Base-by-base conservation (phyloP, 1,284 basidiomycete species). In the Tylopilus orsonianus region DNA sequence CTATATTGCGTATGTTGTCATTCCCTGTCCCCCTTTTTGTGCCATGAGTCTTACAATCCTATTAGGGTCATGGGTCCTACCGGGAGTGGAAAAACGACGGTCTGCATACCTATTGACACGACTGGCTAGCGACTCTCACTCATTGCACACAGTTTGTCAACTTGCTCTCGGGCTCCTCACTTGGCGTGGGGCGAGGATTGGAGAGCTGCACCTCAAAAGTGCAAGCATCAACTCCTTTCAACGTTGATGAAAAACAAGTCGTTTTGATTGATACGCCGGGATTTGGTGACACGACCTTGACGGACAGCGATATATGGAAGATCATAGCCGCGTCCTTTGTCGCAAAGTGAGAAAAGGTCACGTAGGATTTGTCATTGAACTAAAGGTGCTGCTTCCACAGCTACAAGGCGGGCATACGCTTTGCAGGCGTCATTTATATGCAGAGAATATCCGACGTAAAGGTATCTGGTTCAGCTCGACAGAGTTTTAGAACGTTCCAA, bases 381-480 rank as follows among this genome's bases (percentile, higher is more conserved):
- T 42, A 35, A 47, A 37, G 35, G 14, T 1, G 26, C 41, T 4
- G 8, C 34, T 30, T 37, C 14, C 20, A 23, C n/a, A 78, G 75
- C 35, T 66, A 76, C 47, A 62, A 64, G 42, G 57, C 66, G 24
- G 71, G 70, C 42, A 48, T 53, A 42, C 53, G 40, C 49, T 47
- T 65, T 57, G 33, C 62, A 36, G 79, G 79, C 0, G 64, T 81
- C 43, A 70, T 80, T 32, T 80, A 79, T 54, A 67, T 78, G 62
- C 78, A 81, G 48, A 67, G 75, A 6, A 81, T 81, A 52, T 71
- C 75, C 7, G 79, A 80, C 57, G 64, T 70, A 51, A 71, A 75
- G 27, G 67, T 80, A 35, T 72, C 73, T 14, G 76, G 78, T 8
- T 72, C 74, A 8, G 70, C 75, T n/a, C 61, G 63, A 7, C 71